A percentile compares a stretch with the other conserved stretches of the same genome.
These are phyloP conservation scores for Petrea volubilis DNA, from an alignment of 257 asterid genomes.

Conservation along the genomic window DNA sequence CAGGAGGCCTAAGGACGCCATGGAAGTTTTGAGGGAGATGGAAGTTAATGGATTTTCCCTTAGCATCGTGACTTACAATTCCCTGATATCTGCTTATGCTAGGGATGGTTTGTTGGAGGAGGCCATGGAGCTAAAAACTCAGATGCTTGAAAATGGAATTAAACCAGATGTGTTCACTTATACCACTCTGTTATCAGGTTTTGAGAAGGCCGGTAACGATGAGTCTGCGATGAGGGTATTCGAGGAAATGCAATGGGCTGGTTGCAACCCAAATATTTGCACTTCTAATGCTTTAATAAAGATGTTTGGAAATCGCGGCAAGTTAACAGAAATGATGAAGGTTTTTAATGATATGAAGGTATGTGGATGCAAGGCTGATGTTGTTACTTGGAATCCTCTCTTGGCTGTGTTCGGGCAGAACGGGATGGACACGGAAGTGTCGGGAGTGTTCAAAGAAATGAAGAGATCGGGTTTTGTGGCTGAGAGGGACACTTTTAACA, in stretches of 20 bases:
- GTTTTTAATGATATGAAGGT: slow-evolving; percentile 72
- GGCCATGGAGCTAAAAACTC: slow-evolving; percentile 66
- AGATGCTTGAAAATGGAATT: slow-evolving; percentile 72
- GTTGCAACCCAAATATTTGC: slow-evolving; percentile 86
- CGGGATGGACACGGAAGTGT: slow-evolving; percentile 84
- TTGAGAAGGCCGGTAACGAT: slow-evolving; percentile 92
- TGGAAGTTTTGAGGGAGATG: slow-evolving; percentile 88
- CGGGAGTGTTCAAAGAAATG: slow-evolving; percentile 92
- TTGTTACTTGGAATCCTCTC: slow-evolving; percentile 96
- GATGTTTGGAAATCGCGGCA: slow-evolving; percentile 87
- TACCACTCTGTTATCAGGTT: slow-evolving; percentile 87
- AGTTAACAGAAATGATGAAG: slow-evolving; percentile 86
- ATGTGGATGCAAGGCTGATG: slow-evolving; percentile 75
- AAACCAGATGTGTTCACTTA: slow-evolving; percentile 91
- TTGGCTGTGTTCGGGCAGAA: slow-evolving; percentile 94
- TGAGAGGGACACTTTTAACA: slow-evolving; percentile 91
- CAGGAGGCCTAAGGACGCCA: slow-evolving; percentile 78
- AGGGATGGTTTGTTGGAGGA: slow-evolving; percentile 82
- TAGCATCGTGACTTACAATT: slow-evolving; percentile 74
- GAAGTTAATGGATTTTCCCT: slow-evolving; percentile 64
- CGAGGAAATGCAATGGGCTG: slow-evolving; percentile 67
- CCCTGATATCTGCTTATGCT: slow-evolving; percentile 76
- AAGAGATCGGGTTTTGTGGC: slow-evolving; percentile 88
- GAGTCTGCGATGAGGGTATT: slow-evolving; percentile 75
- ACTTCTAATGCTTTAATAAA: slow-evolving; percentile 87